Evolutionary conservation across 2,329 filamentous ascomycete species (phyloP).

Genomic region (Alternaria triticimaculans): DNA sequence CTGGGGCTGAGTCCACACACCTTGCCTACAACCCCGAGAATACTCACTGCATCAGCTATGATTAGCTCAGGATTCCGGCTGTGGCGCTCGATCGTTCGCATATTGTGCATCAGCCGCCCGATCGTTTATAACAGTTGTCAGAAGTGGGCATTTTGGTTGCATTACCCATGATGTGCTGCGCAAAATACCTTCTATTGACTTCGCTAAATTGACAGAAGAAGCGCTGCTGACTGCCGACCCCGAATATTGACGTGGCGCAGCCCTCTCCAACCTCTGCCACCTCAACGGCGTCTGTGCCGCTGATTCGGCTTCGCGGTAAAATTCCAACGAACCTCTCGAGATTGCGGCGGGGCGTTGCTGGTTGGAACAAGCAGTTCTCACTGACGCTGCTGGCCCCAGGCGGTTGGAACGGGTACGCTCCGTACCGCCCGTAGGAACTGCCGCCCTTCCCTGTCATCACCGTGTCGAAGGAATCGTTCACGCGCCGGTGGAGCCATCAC

Average conservation of each 20-base stretch:
- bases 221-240: constrained; percentile 1
- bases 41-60: constrained; percentile 37
- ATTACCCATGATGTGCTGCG: constrained; percentile 7
- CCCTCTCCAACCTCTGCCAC: not conserved
- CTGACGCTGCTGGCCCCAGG: constrained; percentile 1
- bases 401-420: constrained; percentile 1
- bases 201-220: not conserved
- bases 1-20: constrained; percentile 40
- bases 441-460: not conserved
- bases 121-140: constrained; percentile 1
- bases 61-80: constrained; percentile 30
- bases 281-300: not conserved
- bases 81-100: constrained; percentile 18
- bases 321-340: not conserved
- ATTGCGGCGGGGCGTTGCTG: constrained; percentile 3
- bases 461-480: constrained; percentile 9
- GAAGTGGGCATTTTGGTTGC: constrained; percentile 7
- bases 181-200: constrained; percentile 2
- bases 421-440: constrained; percentile 1
- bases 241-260: constrained; percentile 3
- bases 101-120: not conserved
- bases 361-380: constrained; percentile 3
- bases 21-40: constrained; percentile 33
- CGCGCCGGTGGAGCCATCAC: constrained; percentile 29
- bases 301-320: not conserved